These are phyloP conservation scores for Xylaria sp. DNA, from an alignment of 2,329 filamentous ascomycete genomes.

Conservation along the genomic window DNA sequence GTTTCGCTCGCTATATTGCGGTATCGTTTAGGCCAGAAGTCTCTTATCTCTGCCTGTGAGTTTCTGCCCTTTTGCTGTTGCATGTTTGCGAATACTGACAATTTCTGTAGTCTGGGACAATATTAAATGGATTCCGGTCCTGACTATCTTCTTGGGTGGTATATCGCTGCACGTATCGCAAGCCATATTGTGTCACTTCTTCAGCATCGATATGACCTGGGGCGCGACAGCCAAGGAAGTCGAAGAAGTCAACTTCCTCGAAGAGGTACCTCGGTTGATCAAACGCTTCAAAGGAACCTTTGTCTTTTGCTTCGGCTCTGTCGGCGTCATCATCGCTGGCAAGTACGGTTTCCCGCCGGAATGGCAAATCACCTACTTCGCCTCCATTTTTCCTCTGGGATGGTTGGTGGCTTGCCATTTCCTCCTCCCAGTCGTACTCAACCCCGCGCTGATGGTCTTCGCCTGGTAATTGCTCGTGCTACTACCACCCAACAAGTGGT, in stretches of 20 bases:
- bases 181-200: slow-evolving; percentile 56
- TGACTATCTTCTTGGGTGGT: slow-evolving; percentile 58
- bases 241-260: slow-evolving; percentile 51
- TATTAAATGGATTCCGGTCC: slow-evolving; percentile 60
- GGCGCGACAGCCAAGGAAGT: slow-evolving; percentile 51
- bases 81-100: slow-evolving; percentile 20
- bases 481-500: background rate
- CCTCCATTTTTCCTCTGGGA: slow-evolving; percentile 68
- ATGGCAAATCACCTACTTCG: slow-evolving; percentile 68
- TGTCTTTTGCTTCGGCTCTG: slow-evolving; percentile 45
- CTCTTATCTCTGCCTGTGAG: slow-evolving; percentile 57
- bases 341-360: slow-evolving; percentile 46
- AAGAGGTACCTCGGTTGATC: slow-evolving; percentile 49
- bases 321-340: slow-evolving; percentile 48
- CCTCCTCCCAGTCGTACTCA: slow-evolving; percentile 68
- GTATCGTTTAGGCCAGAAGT: slow-evolving; percentile 66
- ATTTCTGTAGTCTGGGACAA: slow-evolving; percentile 60
- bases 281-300: slow-evolving; percentile 51
- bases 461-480: slow-evolving; percentile 58
- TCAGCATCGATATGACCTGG: slow-evolving; percentile 56
- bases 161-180: slow-evolving; percentile 56
- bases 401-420: slow-evolving; percentile 66
- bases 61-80: slow-evolving; percentile 21
- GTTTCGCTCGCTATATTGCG: slow-evolving; percentile 66
- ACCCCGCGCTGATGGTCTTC: slow-evolving; percentile 73